Evolutionary conservation across 1,284 basidiomycete genomes (phyloP).

Genomic region (Thelephora terrestris): DNA sequence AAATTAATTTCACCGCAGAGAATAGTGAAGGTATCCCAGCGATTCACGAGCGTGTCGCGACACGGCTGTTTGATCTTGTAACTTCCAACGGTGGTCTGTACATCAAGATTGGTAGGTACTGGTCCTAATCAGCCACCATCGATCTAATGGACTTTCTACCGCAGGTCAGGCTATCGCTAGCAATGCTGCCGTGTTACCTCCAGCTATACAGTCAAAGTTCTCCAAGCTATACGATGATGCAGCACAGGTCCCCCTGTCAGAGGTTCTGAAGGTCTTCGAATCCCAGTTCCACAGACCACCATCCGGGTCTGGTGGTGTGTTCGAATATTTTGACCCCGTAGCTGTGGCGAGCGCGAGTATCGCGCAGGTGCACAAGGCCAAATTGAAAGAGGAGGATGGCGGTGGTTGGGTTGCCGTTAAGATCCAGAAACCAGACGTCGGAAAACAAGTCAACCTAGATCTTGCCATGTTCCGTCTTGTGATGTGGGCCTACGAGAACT

Average conservation of each 20-base stretch:
- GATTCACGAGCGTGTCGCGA: slow-evolving; percentile 74
- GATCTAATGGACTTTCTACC: background rate
- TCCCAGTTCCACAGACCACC: slow-evolving; percentile 61
- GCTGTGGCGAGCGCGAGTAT: slow-evolving; percentile 82
- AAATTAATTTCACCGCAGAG: slow-evolving; percentile 68
- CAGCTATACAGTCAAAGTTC: slow-evolving; percentile 75
- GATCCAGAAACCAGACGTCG: slow-evolving; percentile 83
- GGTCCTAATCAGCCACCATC: background rate
- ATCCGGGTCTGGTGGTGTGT: slow-evolving; percentile 59
- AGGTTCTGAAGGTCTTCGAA: slow-evolving; percentile 60
- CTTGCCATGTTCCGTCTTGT: slow-evolving; percentile 52
- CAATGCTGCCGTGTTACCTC: slow-evolving; percentile 75
- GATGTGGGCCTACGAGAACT: slow-evolving; percentile 68
- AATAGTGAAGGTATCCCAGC: slow-evolving; percentile 62
- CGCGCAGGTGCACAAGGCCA: slow-evolving; percentile 81
- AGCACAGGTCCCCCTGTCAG: slow-evolving; percentile 68
- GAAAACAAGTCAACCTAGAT: slow-evolving; percentile 80
- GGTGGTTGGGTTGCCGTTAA: slow-evolving; percentile 74
- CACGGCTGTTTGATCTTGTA: slow-evolving; percentile 66
- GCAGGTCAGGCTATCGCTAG: slow-evolving; percentile 70
- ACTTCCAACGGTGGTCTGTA: slow-evolving; percentile 79
- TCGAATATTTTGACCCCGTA: slow-evolving; percentile 63
- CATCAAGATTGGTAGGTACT: slow-evolving; percentile 71
- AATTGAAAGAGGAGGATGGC: slow-evolving; percentile 38
- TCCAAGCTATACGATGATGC: slow-evolving; percentile 78